phyloP scores from a whole-genome alignment of 2,329 filamentous ascomycete genomes.

The Pseudogymnoascus sp. region DNA sequence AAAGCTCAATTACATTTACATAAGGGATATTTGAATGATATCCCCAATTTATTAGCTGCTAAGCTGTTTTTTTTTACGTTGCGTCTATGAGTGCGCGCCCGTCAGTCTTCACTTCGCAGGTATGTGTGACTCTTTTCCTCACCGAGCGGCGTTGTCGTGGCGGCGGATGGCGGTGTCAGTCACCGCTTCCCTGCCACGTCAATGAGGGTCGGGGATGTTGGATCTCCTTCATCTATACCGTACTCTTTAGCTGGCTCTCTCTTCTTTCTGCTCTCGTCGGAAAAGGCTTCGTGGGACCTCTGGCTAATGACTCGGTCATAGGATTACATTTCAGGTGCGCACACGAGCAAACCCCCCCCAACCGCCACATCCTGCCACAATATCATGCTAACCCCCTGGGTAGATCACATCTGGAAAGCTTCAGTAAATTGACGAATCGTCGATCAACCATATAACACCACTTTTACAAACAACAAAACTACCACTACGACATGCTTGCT shows the following conservation, averaged over 20 bases:
- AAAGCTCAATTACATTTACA: not conserved
- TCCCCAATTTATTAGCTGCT: constrained; percentile 1
- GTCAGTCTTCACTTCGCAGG: constrained; percentile 82
- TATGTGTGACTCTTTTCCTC: constrained; percentile 33
- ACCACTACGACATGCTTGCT: constrained; percentile 46
- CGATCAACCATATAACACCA: constrained; percentile 14
- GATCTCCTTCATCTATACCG: not conserved
- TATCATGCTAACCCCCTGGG: constrained; percentile 14
- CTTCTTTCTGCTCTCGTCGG: constrained; percentile 4
- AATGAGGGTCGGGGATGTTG: not conserved
- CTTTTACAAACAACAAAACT: constrained; percentile 14
- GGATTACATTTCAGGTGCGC: constrained; percentile 70
- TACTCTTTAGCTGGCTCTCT: not conserved
- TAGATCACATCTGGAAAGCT: constrained; percentile 37
- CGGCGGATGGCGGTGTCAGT: not conserved
- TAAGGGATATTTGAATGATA: constrained; percentile 1
- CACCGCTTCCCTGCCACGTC: not conserved
- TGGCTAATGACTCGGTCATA: constrained; percentile 25
- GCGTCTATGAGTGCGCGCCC: constrained; percentile 69
- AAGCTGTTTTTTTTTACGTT: not conserved
- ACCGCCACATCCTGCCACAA: constrained; percentile 16
- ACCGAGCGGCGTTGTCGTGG: not conserved
- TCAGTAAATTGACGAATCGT: constrained; percentile 30
- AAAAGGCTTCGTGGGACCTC: constrained; percentile 1
- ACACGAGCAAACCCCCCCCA: constrained; percentile 13